Conservation (phyloP, 805 yeast species). For the Kluyveromyces starmeri region DNA sequence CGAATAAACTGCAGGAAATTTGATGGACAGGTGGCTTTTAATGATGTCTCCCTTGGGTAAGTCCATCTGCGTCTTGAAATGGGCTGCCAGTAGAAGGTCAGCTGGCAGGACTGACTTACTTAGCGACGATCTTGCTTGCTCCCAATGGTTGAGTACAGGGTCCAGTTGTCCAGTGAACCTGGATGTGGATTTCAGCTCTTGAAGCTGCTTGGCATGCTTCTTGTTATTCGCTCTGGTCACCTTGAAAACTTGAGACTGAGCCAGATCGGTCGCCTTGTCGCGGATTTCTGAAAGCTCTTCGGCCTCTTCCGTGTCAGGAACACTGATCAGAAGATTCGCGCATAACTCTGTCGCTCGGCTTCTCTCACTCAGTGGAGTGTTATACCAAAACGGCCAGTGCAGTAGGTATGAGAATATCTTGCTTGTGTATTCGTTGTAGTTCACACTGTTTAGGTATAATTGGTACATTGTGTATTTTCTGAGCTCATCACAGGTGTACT, state of each 20-base stretch:
- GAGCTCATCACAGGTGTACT: slow-evolving; percentile 35
- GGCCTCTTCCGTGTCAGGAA: slow-evolving; percentile 16
- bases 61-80: slow-evolving; percentile 17
- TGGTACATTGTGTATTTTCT: slow-evolving; percentile 46
- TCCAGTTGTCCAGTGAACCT: slow-evolving; percentile 14
- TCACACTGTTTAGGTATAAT: slow-evolving; percentile 43
- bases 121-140: slow-evolving; percentile 10
- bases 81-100: slow-evolving; percentile 20
- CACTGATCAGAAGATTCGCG: slow-evolving; percentile 14
- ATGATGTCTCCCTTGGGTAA: slow-evolving; percentile 20
- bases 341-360: slow-evolving; percentile 13
- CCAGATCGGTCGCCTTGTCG: slow-evolving; percentile 14
- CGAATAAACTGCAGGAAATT: slow-evolving; percentile 9
- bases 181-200: slow-evolving; percentile 15
- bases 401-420: slow-evolving; percentile 42
- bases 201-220: slow-evolving; percentile 15
- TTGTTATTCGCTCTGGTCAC: slow-evolving; percentile 17
- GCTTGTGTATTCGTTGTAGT: slow-evolving; percentile 54
- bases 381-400: slow-evolving; percentile 71
- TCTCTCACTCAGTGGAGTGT: slow-evolving; percentile 38
- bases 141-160: slow-evolving; percentile 16
- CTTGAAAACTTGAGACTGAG: slow-evolving; percentile 25
- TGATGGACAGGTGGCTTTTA: slow-evolving; percentile 10
- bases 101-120: slow-evolving; percentile 11
- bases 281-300: slow-evolving; percentile 5